phyloP scores from a whole-genome alignment of 352 stramenopile species.

The Phytophthora citricola region DNA sequence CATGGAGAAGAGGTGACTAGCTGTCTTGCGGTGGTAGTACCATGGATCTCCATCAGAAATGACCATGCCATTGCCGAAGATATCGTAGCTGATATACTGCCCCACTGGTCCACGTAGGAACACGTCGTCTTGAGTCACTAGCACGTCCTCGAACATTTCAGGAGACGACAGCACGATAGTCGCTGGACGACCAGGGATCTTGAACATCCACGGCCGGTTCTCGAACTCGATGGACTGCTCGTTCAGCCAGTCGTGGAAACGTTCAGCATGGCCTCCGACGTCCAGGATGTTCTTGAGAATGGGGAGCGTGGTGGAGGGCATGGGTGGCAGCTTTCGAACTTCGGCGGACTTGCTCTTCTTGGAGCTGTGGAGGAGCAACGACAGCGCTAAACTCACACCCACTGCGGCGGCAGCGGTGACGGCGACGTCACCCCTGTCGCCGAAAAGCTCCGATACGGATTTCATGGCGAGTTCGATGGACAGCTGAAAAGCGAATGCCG shows the following conservation, averaged over 20 bases:
- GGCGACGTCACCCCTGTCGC: slow-evolving; percentile 18
- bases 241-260: slow-evolving; percentile 60
- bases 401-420: slow-evolving; percentile 27
- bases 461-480: slow-evolving; percentile 14
- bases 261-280: slow-evolving; percentile 28
- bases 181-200: slow-evolving; percentile 37
- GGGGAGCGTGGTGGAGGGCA: slow-evolving; percentile 40
- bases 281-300: slow-evolving; percentile 55
- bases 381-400: slow-evolving; percentile 34
- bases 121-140: slow-evolving; percentile 64
- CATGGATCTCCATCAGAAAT: slow-evolving; percentile 49
- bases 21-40: slow-evolving; percentile 75
- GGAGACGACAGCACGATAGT: slow-evolving; percentile 50
- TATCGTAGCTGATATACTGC: slow-evolving; percentile 43
- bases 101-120: slow-evolving; percentile 64
- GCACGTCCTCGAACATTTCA: slow-evolving; percentile 52
- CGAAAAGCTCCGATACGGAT: slow-evolving; percentile 24
- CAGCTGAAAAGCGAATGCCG: slow-evolving; percentile 1
- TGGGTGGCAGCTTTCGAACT: slow-evolving; percentile 28
- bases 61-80: slow-evolving; percentile 70
- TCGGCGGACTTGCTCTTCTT: slow-evolving; percentile 27
- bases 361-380: slow-evolving; percentile 27
- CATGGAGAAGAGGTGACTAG: slow-evolving; percentile 87
- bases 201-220: slow-evolving; percentile 48
- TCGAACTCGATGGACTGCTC: slow-evolving; percentile 45